Conservation (phyloP, 345 rosid genomes). For the Draba incana region DNA sequence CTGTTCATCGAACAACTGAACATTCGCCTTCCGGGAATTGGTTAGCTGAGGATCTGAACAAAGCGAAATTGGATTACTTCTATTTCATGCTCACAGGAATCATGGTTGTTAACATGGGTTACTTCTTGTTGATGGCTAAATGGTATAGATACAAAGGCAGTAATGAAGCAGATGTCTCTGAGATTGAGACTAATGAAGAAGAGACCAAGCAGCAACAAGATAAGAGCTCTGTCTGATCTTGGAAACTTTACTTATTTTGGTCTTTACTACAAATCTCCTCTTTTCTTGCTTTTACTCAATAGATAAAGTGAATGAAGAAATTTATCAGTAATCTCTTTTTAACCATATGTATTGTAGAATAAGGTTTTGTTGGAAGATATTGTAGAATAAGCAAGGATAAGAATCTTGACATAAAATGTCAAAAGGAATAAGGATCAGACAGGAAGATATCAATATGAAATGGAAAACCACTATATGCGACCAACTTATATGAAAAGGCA, state of each 20-base stretch:
- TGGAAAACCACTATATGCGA: too few relatives aligned
- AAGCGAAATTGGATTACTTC: conserved; percentile 50
- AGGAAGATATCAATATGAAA: too few relatives aligned
- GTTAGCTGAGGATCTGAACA: conserved; percentile 49
- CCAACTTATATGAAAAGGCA: too few relatives aligned
- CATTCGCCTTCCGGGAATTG: conserved; percentile 41
- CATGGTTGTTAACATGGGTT: conserved; percentile 40
- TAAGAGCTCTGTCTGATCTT: conserved; percentile 36
- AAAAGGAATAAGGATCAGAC: too few relatives aligned
- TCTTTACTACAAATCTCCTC: conserved; percentile 1
- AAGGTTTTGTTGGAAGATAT: not conserved
- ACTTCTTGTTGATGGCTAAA: conserved; percentile 44
- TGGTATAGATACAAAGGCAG: conserved; percentile 47
- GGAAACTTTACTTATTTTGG: conserved; percentile 1
- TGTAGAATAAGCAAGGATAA: too few relatives aligned
- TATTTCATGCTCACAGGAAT: conserved; percentile 48
- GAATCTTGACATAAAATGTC: too few relatives aligned
- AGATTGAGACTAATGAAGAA: conserved; percentile 29
- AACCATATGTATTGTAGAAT: conserved; percentile 3
- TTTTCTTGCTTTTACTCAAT: conserved; percentile 12
- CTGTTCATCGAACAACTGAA: conserved; percentile 35
- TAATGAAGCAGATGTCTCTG: conserved; percentile 5
- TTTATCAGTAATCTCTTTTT: not conserved
- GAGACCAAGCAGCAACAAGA: conserved; percentile 35
- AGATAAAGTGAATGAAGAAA: conserved; percentile 19